phyloP scores from a whole-genome alignment of 495 filamentous ascomycete species.

The Lophiostoma macrostomum region DNA sequence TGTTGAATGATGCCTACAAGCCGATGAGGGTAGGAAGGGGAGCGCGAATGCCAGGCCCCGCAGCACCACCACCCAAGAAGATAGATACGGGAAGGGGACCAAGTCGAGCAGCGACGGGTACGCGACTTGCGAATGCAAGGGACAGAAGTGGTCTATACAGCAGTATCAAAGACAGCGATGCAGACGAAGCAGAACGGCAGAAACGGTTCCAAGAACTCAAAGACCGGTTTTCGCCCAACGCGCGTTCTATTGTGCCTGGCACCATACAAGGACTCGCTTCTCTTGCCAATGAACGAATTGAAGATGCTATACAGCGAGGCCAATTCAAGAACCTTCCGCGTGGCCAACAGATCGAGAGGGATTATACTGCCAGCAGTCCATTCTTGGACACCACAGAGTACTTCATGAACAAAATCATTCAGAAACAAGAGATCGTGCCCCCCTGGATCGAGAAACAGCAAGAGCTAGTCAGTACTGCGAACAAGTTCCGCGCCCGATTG shows the following conservation, averaged over 20 bases:
- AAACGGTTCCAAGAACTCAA: slow-evolving; percentile 67
- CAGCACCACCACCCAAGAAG: slow-evolving; percentile 41
- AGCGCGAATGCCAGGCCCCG: slow-evolving; percentile 41
- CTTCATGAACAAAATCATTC: slow-evolving; percentile 97
- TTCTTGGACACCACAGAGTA: slow-evolving; percentile 97
- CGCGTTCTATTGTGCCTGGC: slow-evolving; percentile 66
- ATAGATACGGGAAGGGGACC: slow-evolving; percentile 51
- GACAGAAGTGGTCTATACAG: slow-evolving; percentile 74
- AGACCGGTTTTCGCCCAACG: slow-evolving; percentile 72
- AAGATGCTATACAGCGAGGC: slow-evolving; percentile 87
- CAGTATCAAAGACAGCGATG: slow-evolving; percentile 53
- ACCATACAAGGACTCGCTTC: slow-evolving; percentile 75
- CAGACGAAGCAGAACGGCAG: slow-evolving; percentile 69
- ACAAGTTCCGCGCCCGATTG: slow-evolving; percentile 68
- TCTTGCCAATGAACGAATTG: slow-evolving; percentile 89
- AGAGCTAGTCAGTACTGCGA: slow-evolving; percentile 68
- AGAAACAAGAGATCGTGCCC: slow-evolving; percentile 81
- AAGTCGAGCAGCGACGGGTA: slow-evolving; percentile 48
- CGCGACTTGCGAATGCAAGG: slow-evolving; percentile 69
- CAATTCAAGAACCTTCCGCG: slow-evolving; percentile 86
- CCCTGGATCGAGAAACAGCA: slow-evolving; percentile 98
- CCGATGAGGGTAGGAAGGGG: slow-evolving; percentile 53
- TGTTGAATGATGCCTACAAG: slow-evolving; percentile 82
- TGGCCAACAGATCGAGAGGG: slow-evolving; percentile 73
- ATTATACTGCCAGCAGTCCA: slow-evolving; percentile 78